Evolutionary conservation across 495 filamentous ascomycete species (phyloP).

Genomic region (Podospora appendiculata): DNA sequence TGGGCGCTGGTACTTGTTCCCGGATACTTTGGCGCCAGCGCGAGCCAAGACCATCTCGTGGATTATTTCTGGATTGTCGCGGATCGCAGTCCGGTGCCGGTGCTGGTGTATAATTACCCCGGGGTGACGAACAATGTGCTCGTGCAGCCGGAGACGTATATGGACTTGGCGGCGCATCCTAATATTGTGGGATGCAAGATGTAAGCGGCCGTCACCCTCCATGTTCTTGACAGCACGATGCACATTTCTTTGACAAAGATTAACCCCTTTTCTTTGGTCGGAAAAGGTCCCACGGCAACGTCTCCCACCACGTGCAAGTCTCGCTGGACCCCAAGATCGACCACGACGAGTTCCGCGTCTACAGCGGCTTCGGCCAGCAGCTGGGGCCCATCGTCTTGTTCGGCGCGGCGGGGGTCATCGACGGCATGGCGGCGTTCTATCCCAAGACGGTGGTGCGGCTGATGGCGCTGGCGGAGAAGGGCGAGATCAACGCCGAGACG

Average conservation of each 20-base stretch:
- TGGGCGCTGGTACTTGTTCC: conserved; percentile 55
- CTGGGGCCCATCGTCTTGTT: conserved; percentile 51
- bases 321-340: conserved; percentile 41
- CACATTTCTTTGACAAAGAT: neutral
- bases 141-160: conserved; percentile 48
- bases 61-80: conserved; percentile 49
- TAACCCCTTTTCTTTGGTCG: no score
- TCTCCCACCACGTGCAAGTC: conserved; percentile 54
- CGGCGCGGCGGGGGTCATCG: conserved; percentile 55
- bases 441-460: conserved; percentile 51
- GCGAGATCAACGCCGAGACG: conserved; percentile 8
- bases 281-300: conserved; percentile 50
- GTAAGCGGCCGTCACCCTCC: conserved; percentile 6
- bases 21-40: conserved; percentile 47
- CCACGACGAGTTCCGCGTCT: conserved; percentile 48
- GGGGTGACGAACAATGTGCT: conserved; percentile 55
- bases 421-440: conserved; percentile 55
- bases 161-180: conserved; percentile 42
- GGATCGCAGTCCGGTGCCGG: conserved; percentile 43
- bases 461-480: conserved; percentile 37
- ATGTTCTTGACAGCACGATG: neutral
- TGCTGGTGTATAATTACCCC: conserved; percentile 60
- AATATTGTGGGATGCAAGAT: conserved; percentile 64
- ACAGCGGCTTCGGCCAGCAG: conserved; percentile 60
- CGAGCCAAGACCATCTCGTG: conserved; percentile 40